These are phyloP conservation scores for Fusarium palustre DNA, from an alignment of 2,329 filamentous ascomycete genomes.

Conservation along the genomic window DNA sequence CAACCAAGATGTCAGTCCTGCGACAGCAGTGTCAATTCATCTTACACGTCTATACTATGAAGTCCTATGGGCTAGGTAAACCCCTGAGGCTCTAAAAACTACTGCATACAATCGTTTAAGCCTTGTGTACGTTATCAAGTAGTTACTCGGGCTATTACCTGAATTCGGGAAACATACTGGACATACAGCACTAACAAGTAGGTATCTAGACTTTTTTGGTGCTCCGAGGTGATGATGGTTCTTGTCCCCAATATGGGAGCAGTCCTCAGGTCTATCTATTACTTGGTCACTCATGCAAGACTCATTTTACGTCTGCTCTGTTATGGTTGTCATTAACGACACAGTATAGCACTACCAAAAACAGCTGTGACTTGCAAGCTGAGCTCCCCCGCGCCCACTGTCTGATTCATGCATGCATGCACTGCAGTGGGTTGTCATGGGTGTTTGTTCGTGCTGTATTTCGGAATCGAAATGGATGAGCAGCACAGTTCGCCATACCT, in stretches of 20 bases:
- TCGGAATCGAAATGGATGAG: slow-evolving; percentile 34
- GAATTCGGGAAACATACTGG: too few relatives aligned
- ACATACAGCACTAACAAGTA: neutral
- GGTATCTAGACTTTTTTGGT: neutral
- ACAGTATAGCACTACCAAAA: slow-evolving; percentile 34
- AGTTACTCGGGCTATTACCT: neutral
- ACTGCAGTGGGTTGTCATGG: slow-evolving; percentile 12
- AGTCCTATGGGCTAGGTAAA: too few relatives aligned
- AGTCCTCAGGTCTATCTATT: neutral
- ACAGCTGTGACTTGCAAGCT: slow-evolving; percentile 16
- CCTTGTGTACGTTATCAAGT: neutral
- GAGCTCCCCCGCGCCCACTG: slow-evolving; percentile 30
- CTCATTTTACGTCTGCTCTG: slow-evolving; percentile 34
- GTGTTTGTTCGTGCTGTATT: slow-evolving; percentile 40
- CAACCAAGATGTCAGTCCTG: neutral
- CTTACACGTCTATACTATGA: too few relatives aligned
- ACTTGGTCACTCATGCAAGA: slow-evolving; percentile 23
- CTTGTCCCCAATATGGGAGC: neutral
- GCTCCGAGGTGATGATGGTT: neutral
- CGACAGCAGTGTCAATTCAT: neutral
- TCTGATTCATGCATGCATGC: slow-evolving; percentile 37
- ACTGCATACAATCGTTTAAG: neutral
- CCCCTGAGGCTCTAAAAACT: too few relatives aligned
- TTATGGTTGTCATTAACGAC: slow-evolving; percentile 40
- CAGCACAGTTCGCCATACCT: slow-evolving; percentile 34